Evolutionary conservation across 192 early-diverging fungal species (phyloP), one percentile per base, ranked within the genome.

Genomic region (Mortierella hygrophila): DNA sequence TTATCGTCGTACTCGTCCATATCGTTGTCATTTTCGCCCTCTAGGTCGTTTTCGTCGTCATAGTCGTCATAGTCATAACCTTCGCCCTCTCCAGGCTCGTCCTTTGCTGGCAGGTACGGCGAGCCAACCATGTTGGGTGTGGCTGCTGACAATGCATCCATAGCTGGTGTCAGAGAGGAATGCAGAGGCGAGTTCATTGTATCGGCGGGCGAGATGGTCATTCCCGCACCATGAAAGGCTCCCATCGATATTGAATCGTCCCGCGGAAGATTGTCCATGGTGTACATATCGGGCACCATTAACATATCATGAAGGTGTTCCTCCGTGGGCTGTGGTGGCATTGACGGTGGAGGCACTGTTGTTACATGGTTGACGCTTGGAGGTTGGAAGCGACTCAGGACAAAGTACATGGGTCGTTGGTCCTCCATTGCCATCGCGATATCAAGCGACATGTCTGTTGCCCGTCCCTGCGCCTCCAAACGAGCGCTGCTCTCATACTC

Each of bases 151-250:
- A 65, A 13, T 10, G 60, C 29, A 4, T 29, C 13, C 60, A 65
- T 65, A 23, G 29, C 8, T 11, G 60, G 60, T 15, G 60, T 65
- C 60, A 65, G 60, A 32, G 60, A 26, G n/a, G 60, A 32, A 32
- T 65, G 60, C 60, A 65, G 60, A 32, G 60, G 60, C 29, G 60
- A 65, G 29, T 65, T 65, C 60, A 65, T 65, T 65, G 60, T 65
- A 23, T 65, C 60, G 7, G 60, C 60, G 15, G 60, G 60, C 11
- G 60, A 65, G n/a, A 65, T 65, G 11, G 60, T 65, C 60, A 65
- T 32, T 65, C 60, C 60, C 11, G 60, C 9, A 0, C 29, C 23
- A 15, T 65, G 29, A 15, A 29, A 65, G 9, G 9, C 26, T 65
- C 60, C 60, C 60, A 65, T 65, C 60, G 60, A 35, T 65, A 65